A percentile compares a stretch with the other conserved stretches of the same genome.
Conservation (phyloP, 805 yeast species). For the Candida caryicola region DNA sequence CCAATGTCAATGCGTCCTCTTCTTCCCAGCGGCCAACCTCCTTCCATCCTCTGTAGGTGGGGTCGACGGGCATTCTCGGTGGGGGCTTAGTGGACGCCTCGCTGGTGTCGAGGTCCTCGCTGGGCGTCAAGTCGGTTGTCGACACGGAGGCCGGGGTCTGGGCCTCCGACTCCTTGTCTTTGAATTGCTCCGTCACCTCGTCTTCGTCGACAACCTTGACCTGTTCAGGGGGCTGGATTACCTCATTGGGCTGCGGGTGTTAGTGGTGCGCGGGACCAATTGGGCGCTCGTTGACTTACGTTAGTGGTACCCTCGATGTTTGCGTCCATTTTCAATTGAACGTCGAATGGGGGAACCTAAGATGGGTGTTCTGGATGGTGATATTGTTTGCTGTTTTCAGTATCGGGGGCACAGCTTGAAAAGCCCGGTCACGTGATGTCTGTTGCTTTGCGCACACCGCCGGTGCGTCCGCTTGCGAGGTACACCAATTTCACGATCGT, state of each 20-base stretch:
- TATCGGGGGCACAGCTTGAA: neutral
- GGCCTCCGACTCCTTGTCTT: slow-evolving; percentile 1
- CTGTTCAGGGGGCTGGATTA: slow-evolving; percentile 35
- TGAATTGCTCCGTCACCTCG: slow-evolving; percentile 5
- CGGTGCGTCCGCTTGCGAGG: no score
- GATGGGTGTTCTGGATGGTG: no score
- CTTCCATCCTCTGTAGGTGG: slow-evolving; percentile 88
- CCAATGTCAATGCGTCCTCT: slow-evolving; percentile 58
- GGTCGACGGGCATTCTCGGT: slow-evolving; percentile 54
- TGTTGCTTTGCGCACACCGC: no score
- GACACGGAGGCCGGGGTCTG: neutral
- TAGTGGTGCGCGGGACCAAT: slow-evolving; percentile 13
- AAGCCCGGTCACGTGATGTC: no score
- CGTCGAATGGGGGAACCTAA: neutral
- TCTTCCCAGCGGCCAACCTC: slow-evolving; percentile 88
- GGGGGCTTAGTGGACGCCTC: slow-evolving; percentile 35
- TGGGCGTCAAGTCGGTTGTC: slow-evolving; percentile 25
- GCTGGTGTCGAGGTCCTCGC: slow-evolving; percentile 37
- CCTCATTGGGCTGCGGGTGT: slow-evolving; percentile 29
- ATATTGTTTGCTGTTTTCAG: neutral
- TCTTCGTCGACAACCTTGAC: slow-evolving; percentile 7
- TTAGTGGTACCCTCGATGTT: slow-evolving; percentile 5
- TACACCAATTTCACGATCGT: no score
- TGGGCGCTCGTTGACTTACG: slow-evolving; percentile 4
- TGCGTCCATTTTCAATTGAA: slow-evolving; percentile 1